phyloP scores from a whole-genome alignment of 768 basidiomycete genomes.

The Inosperma sp. region DNA sequence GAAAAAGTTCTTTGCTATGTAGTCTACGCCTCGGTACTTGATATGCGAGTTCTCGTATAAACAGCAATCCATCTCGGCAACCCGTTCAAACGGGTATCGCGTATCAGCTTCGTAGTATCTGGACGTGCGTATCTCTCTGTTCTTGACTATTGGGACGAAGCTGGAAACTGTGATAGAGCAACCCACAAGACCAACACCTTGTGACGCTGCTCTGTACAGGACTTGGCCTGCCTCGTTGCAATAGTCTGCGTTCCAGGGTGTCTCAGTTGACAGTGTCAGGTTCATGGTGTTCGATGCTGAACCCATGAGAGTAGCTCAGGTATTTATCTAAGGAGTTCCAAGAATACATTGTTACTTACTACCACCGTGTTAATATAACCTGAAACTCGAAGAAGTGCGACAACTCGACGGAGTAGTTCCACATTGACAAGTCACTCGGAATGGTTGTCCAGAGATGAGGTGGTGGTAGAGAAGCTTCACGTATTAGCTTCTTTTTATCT shows the following conservation, averaged over 20 bases:
- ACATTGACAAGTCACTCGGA: too few relatives aligned
- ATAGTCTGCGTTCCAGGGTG: conserved; percentile 17
- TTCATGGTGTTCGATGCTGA: conserved; percentile 14
- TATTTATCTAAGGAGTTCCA: too few relatives aligned
- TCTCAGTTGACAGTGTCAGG: conserved; percentile 13
- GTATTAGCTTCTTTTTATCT: too few relatives aligned
- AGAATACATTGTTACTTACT: too few relatives aligned
- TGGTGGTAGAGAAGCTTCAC: too few relatives aligned
- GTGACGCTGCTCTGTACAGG: conserved; percentile 20
- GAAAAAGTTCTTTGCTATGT: conserved; percentile 11
- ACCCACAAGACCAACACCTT: not conserved
- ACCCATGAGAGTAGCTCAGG: too few relatives aligned
- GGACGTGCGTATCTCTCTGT: not conserved
- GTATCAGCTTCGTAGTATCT: not conserved
- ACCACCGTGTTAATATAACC: too few relatives aligned
- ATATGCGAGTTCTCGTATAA: conserved; percentile 6
- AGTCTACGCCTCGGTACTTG: not conserved
- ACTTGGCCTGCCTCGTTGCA: conserved; percentile 21
- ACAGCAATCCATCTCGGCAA: conserved; percentile 11
- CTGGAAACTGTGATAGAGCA: not conserved
- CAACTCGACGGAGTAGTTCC: too few relatives aligned
- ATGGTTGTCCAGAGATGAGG: too few relatives aligned
- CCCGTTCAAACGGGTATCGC: not conserved
- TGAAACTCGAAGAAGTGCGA: too few relatives aligned
- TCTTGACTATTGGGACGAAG: conserved; percentile 5